Evolutionary conservation across 2,329 filamentous ascomycete species (phyloP).

Genomic region (Botrytis fragariae): DNA sequence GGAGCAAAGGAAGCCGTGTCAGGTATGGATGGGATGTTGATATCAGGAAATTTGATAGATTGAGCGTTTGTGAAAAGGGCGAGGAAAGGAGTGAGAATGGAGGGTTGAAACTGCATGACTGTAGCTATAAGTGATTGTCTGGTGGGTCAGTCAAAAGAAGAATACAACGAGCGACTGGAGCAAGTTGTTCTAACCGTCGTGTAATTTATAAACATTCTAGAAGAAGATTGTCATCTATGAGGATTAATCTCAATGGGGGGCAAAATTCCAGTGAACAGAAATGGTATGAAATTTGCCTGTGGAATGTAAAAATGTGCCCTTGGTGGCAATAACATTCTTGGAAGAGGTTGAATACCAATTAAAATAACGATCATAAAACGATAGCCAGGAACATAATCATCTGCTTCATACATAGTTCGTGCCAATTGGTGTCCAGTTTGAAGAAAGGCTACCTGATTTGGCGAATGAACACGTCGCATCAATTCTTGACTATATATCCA

Average conservation of each 20-base stretch:
- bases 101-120: not conserved
- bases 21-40: not conserved
- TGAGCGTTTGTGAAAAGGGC: not conserved
- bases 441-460: not conserved
- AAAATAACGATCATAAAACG: not conserved
- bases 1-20: not conserved
- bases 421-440: not conserved
- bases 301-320: not conserved
- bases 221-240: not conserved
- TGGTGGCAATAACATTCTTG: conserved; percentile 8
- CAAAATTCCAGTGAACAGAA: conserved; percentile 13
- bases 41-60: not conserved
- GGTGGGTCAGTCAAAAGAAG: not conserved
- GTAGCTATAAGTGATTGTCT: not conserved
- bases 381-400: not conserved
- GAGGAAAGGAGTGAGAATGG: not conserved
- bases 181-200: not conserved
- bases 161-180: not conserved
- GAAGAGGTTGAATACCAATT: not conserved
- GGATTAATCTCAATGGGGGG: not conserved
- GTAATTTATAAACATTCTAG: not conserved
- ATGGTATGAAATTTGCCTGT: not conserved
- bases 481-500: not conserved
- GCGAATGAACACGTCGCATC: not conserved
- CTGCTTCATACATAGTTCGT: not conserved